Conservation (phyloP, 176 grass and related monocot genomes). For the Olyra latifolia region DNA sequence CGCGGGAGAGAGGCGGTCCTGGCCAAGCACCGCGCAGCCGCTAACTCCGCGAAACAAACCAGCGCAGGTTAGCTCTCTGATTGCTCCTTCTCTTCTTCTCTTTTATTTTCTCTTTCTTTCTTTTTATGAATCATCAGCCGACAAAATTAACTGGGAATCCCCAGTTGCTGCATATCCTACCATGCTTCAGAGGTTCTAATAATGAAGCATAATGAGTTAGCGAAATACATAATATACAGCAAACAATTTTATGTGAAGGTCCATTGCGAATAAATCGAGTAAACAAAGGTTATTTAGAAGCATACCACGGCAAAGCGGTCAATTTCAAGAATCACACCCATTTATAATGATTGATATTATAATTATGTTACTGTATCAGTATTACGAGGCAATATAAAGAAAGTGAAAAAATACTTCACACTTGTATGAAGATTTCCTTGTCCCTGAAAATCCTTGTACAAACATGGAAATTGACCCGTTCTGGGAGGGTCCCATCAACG, state of each 20-base stretch:
- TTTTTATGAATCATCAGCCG: not conserved
- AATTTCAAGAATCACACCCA: no score
- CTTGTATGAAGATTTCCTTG: no score
- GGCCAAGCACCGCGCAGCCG: not conserved
- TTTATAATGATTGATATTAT: no score
- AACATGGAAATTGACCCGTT: no score
- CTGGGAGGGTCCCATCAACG: no score
- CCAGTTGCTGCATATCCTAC: not conserved
- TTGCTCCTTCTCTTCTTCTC: not conserved
- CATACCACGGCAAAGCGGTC: no score
- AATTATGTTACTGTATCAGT: no score
- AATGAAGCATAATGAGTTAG: not conserved
- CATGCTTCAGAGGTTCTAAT: not conserved
- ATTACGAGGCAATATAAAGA: no score
- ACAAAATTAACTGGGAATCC: not conserved
- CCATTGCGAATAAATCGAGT: not conserved
- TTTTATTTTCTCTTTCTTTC: not conserved
- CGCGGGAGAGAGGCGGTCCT: constrained; percentile 21
- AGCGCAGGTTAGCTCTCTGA: constrained; percentile 27
- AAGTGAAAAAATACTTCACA: no score
- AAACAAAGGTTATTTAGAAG: not conserved
- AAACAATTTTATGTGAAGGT: not conserved
- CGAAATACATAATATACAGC: not conserved
- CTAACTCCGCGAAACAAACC: not conserved
- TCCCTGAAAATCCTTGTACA: no score